phyloP scores from a whole-genome alignment of 495 filamentous ascomycete species.

The Penicillium turbatum region DNA sequence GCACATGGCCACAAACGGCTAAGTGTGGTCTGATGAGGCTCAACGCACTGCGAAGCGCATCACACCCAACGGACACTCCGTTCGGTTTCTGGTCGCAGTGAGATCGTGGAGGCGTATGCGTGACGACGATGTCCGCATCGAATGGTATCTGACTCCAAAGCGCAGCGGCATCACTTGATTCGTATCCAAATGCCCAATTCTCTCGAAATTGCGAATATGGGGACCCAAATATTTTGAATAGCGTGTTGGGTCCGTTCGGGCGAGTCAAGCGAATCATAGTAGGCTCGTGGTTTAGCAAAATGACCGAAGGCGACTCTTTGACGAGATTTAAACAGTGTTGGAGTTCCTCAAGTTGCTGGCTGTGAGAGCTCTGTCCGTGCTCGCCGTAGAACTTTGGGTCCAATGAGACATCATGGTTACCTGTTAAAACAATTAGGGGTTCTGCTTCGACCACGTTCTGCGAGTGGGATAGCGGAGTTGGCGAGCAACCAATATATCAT shows the following conservation, averaged over 20 bases:
- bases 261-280: conserved; percentile 52
- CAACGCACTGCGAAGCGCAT: conserved; percentile 33
- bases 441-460: background rate
- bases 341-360: conserved; percentile 53
- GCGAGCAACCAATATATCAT: background rate
- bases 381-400: conserved; percentile 58
- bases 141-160: conserved; percentile 49
- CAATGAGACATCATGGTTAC: conserved; percentile 77
- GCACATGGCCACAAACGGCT: conserved; percentile 49
- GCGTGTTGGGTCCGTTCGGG: conserved; percentile 56
- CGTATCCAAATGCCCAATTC: conserved; percentile 71
- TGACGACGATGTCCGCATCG: conserved; percentile 45
- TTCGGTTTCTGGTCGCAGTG: conserved; percentile 39
- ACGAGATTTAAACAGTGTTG: conserved; percentile 55
- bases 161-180: conserved; percentile 37
- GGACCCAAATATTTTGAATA: conserved; percentile 72
- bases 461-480: background rate
- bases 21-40: conserved; percentile 41
- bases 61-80: conserved; percentile 36
- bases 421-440: conserved; percentile 32
- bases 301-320: conserved; percentile 47
- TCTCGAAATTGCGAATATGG: conserved; percentile 63
- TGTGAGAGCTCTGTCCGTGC: conserved; percentile 55
- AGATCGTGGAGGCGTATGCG: conserved; percentile 46
- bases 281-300: conserved; percentile 62